Evolutionary conservation across 2,329 filamentous ascomycete species (phyloP).

Genomic region (Penicillium concentricum): DNA sequence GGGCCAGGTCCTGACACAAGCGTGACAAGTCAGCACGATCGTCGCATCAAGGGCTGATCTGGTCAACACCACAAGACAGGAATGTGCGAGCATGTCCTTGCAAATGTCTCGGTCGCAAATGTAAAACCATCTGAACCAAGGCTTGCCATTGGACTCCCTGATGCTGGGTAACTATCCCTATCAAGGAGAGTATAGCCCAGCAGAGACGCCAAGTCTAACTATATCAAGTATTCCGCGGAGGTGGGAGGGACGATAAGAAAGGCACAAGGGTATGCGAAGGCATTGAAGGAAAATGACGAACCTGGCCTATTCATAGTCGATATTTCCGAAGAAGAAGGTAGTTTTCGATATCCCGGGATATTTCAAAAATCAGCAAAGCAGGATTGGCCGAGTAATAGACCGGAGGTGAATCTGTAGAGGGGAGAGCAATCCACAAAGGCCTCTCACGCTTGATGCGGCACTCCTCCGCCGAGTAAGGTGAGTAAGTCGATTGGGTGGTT

Average conservation of each 20-base stretch:
- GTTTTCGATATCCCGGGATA: constrained; percentile 8
- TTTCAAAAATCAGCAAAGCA: constrained; percentile 13
- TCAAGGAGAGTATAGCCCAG: constrained; percentile 1
- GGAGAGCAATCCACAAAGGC: constrained; percentile 20
- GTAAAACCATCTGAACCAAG: constrained; percentile 14
- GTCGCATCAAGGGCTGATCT: constrained; percentile 16
- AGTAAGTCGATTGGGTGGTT: constrained; percentile 22
- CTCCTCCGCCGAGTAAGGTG: constrained; percentile 25
- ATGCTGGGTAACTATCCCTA: not conserved
- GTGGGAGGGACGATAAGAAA: constrained; percentile 2
- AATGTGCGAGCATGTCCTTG: constrained; percentile 16
- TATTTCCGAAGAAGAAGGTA: not conserved
- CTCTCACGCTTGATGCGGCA: constrained; percentile 24
- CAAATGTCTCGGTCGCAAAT: constrained; percentile 27
- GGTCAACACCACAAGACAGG: constrained; percentile 6
- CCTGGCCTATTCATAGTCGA: constrained; percentile 51
- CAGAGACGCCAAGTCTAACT: constrained; percentile 5
- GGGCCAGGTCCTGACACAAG: constrained; percentile 46
- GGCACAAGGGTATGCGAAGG: constrained; percentile 9
- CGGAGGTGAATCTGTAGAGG: constrained; percentile 15
- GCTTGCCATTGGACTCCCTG: constrained; percentile 22
- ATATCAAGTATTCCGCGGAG: constrained; percentile 2
- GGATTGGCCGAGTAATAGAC: constrained; percentile 8
- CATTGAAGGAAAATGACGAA: constrained; percentile 38
- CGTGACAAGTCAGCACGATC: constrained; percentile 20